These are phyloP conservation scores for Phaeosphaeriaceae sp. DNA, from an alignment of 2,329 filamentous ascomycete genomes.

Conservation along the genomic window DNA sequence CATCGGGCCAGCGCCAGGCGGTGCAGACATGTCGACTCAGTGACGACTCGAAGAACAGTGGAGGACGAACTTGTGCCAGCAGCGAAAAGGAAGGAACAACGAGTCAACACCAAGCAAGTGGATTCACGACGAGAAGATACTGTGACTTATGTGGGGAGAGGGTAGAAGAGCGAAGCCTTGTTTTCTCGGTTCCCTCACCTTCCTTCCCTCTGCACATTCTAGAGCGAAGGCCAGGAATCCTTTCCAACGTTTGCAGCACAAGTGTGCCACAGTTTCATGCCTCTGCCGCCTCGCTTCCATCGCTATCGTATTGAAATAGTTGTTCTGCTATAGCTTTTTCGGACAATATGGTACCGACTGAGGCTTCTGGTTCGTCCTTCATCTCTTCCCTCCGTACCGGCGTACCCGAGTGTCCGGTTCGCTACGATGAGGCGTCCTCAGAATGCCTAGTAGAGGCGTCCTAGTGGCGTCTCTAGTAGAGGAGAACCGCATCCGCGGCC, in stretches of 20 bases:
- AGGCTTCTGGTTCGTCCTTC: not conserved
- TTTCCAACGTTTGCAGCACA: not conserved
- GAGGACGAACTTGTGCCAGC: not conserved
- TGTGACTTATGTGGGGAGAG: not conserved
- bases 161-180: not conserved
- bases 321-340: not conserved
- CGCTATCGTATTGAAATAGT: not conserved
- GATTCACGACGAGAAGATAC: not conserved
- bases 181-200: not conserved
- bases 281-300: not conserved
- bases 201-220: not conserved
- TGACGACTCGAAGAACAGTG: not conserved
- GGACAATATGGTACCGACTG: not conserved
- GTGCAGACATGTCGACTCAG: not conserved
- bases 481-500: not conserved
- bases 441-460: not conserved
- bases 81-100: not conserved
- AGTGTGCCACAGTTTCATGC: not conserved
- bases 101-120: not conserved
- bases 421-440: not conserved
- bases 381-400: not conserved
- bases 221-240: not conserved
- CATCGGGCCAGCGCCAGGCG: not conserved
- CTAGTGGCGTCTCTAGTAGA: not conserved
- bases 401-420: not conserved